Base-by-base conservation (phyloP, 345 rosid species). In the Eucalyptus pumila region DNA sequence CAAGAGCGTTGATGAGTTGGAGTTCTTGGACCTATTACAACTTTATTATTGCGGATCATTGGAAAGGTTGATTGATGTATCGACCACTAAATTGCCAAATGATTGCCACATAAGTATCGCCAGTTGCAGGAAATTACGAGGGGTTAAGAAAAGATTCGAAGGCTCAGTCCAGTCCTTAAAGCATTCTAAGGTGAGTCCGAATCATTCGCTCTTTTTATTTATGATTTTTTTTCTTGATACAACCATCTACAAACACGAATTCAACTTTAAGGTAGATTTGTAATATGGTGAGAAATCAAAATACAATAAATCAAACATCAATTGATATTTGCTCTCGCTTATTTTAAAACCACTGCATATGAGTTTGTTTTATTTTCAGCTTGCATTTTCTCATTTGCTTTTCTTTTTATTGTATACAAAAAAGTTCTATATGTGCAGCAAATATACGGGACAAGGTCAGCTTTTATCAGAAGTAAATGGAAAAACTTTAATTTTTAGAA, bases 1-100 rank as follows among this genome's bases (percentile, higher is more conserved):
- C 6, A 21, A 32, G 24, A 11, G 42, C 2, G 7, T 69, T 11
- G 80, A 69, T 11, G 44, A 69, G 44, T 34, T 69, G 80, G 80
- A 69, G 26, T 69, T 34, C 11, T 16, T 69, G 80, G 14, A 2
- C 44, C 0, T 0, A 34, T 17, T 69, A 0, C 21, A 16, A 16
- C 21, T 0, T 0, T 4, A 19, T 34, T 17, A 1, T 3, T 69
- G 80, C 7, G 13, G 13, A 34, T 69, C 44, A 2, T 69, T 69
- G 44, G 24, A 69, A 69, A 69, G 42, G 13, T 34, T 69, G 44
- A 69, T 69, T 34, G 44, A 69, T 16, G 14, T 34, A 11, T 69
- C 80, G 0, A 69, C 44, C 44, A 69, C 80, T 11, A 69, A 34
- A 69, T 5, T 69, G 80, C 26, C 80, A 69, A 34, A 69, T 69